Percentiles rank a stretch among this genome's conserved stretches.
Conservation (phyloP, 371 early-diverging fungal species). For the Dichotomocladium elegans region DNA sequence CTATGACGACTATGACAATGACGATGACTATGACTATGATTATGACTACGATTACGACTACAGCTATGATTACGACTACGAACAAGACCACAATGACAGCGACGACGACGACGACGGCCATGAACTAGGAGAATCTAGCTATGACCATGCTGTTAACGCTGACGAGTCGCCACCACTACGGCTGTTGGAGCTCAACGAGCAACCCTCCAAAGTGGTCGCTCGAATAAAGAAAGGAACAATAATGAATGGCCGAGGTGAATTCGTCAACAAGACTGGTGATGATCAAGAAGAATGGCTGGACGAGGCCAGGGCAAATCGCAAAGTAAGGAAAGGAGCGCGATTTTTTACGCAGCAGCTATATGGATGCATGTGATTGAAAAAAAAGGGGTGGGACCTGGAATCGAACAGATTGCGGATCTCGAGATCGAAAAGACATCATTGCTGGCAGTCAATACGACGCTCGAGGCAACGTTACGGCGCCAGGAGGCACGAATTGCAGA, state of each 20-base stretch:
- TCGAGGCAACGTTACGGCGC: conserved; percentile 38
- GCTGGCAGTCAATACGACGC: conserved; percentile 36
- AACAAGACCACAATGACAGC: too few relatives aligned
- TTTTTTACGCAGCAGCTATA: too few relatives aligned
- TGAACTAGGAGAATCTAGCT: conserved; percentile 5
- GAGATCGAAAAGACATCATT: conserved; percentile 51
- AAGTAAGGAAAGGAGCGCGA: conserved; percentile 17
- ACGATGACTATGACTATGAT: conserved; percentile 21
- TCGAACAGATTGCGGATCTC: conserved; percentile 44
- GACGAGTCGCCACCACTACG: conserved; percentile 1
- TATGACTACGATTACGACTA: conserved; percentile 17
- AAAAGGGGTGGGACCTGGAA: not conserved
- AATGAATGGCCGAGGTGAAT: conserved; percentile 49
- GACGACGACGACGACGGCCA: conserved; percentile 15
- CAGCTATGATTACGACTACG: too few relatives aligned
- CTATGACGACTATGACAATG: conserved; percentile 1
- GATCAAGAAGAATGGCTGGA: conserved; percentile 30
- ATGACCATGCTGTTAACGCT: not conserved
- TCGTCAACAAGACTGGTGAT: conserved; percentile 28
- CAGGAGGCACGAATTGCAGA: conserved; percentile 36
- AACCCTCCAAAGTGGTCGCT: conserved; percentile 32
- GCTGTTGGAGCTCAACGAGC: conserved; percentile 6
- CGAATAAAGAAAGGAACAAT: conserved; percentile 43
- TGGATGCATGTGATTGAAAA: not conserved
- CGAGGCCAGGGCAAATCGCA: conserved; percentile 38